Base-by-base conservation (phyloP, 345 rosid species). In the Lenwebbia sp. region DNA sequence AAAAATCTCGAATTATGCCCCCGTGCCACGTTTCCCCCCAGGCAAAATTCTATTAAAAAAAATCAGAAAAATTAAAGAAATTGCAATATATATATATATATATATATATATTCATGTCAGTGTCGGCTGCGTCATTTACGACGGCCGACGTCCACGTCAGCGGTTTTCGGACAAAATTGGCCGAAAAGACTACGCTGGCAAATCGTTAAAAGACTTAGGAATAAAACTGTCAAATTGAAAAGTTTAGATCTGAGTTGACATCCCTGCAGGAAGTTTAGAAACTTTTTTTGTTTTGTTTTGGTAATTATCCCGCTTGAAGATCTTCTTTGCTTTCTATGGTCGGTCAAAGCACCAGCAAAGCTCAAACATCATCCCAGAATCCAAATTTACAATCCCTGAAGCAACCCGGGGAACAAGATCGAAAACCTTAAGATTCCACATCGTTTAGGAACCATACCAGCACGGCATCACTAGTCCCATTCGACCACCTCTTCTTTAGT, bases 131-230 rank as follows among this genome's bases (percentile, higher is more conserved):
- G n/a, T n/a, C n/a, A n/a, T n/a, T n/a, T n/a, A n/a, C n/a, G n/a
- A n/a, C 3, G 3, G 3, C 12, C 15, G 7, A 0, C 2, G 3
- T 11, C 2, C 7, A 57, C 5, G 14, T 57, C 1, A 2, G 30
- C 3, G 30, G 7, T 60, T 60, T 13, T 2, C 0, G 13, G 4
- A 2, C 2, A 60, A 60, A 60, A 0, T 13, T 60, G 10, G 40
- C 9, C 0, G 0, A 2, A 62, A 62, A 1, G 0, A 9, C 0
- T 62, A 62, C 0, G 15, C 28, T 62, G 10, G 1, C 1, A 15
- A 14, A 0, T 62, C 7, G 0, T 62, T 2, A 15, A 62, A 62
- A 6, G 17, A 0, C 28, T 62, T 28, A 30, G 0, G 22, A 60
- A 3, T 28, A 62, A 28, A 28, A 14, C 15, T 7, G 2, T 7